Base-by-base conservation (phyloP, 2,329 filamentous ascomycete genomes). In the Calycina herbarum region DNA sequence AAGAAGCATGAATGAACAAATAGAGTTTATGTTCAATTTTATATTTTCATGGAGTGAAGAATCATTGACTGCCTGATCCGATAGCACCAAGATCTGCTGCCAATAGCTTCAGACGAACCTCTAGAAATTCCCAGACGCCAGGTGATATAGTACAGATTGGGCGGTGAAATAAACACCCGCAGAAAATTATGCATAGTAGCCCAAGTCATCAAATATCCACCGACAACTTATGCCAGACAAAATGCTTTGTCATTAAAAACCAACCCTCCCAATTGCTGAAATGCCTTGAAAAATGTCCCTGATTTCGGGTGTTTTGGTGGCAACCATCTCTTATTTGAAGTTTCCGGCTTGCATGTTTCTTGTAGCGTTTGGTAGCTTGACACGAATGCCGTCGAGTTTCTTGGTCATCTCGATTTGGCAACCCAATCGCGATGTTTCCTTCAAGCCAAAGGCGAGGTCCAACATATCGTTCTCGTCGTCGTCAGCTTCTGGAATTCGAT, bases 331-430 rank as follows among this genome's bases (percentile, higher is more conserved):
- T 63, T 79, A 80, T 73, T 80, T 72, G 74, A 99, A 99, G 79
- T 99, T 95, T 78, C 92, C 96, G 15, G 93, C 92, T 80, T 99
- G 95, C 79, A 99, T 75, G 76, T 99, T 99, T 77, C 95, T 85
- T 70, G 95, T 98, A 93, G 97, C 97, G 45, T 88, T 88, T 13
- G 95, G 95, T 74, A 99, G 80, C 78, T 87, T 91, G 38, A 99
- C 93, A 57, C 88, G 86, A 73, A 99, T 70, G 0, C 95, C 95
- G 76, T 98, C 91, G 69, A 98, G 79, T 71, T 96, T 93, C 78
- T 93, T 93, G 66, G 82, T 90, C 94, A 99, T 97, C 76, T 87
- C 83, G 31, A 99, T 91, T 81, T 77, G 76, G 65, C 76, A 77
- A 24, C 76, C 76, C 57, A 77, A 67, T 63, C 76, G 81, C 63